Conservation (phyloP, 306 rosid species). For the Malus fusca region DNA sequence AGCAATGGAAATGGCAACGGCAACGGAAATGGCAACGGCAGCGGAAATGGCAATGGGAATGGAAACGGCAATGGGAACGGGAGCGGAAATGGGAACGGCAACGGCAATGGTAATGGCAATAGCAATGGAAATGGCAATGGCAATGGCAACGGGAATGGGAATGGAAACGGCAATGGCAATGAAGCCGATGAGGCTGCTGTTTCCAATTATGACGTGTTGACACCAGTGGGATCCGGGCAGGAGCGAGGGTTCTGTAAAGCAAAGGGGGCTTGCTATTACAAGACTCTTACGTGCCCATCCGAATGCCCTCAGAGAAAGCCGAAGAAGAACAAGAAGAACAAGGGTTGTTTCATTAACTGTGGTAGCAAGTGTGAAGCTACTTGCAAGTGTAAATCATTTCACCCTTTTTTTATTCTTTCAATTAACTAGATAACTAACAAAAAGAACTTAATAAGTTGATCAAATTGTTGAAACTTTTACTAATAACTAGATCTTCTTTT, state of each 20-base stretch:
- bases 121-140: background rate
- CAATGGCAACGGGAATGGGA: background rate
- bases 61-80: background rate
- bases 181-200: slow-evolving; percentile 16
- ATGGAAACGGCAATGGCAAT: background rate
- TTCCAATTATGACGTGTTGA: slow-evolving; percentile 23
- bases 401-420: background rate
- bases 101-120: background rate
- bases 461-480: background rate
- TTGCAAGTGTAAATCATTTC: slow-evolving; percentile 54
- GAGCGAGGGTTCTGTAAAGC: slow-evolving; percentile 51
- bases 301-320: slow-evolving; percentile 59
- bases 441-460: background rate
- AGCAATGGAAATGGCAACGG: no score
- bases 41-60: background rate
- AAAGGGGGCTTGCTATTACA: slow-evolving; percentile 27
- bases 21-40: background rate
- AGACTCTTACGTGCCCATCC: slow-evolving; percentile 47
- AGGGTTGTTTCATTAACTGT: slow-evolving; percentile 62
- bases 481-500: background rate
- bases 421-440: background rate
- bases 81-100: background rate
- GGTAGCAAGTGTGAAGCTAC: slow-evolving; percentile 75
- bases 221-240: slow-evolving; percentile 31
- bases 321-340: slow-evolving; percentile 58